phyloP scores from a whole-genome alignment of 2,329 filamentous ascomycete species.

The Aspergillus caelatus region DNA sequence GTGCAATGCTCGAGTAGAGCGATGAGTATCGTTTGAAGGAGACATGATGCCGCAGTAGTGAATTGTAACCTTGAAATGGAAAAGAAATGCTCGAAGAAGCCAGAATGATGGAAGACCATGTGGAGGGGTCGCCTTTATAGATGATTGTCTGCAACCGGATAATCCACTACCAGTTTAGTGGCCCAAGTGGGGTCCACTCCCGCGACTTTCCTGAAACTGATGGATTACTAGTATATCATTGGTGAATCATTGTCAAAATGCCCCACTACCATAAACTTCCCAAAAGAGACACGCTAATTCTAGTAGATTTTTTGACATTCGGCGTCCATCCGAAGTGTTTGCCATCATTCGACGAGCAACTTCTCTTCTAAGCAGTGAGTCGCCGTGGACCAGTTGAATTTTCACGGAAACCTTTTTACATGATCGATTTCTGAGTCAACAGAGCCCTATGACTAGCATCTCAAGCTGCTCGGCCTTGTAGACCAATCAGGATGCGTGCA shows the following conservation, averaged over 20 bases:
- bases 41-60: slow-evolving; percentile 20
- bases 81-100: background rate
- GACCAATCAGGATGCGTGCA: slow-evolving; percentile 10
- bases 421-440: background rate
- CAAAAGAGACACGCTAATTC: slow-evolving; percentile 18
- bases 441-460: background rate
- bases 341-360: background rate
- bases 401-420: background rate
- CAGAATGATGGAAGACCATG: background rate
- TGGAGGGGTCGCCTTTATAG: background rate
- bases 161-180: background rate
- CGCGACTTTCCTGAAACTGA: too few species aligned
- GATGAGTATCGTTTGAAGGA: slow-evolving; percentile 20
- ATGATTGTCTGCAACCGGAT: background rate
- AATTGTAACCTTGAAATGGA: background rate
- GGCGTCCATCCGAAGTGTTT: background rate
- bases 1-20: slow-evolving; percentile 69
- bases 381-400: background rate
- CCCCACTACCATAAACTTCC: slow-evolving; percentile 32
- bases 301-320: background rate
- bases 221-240: background rate
- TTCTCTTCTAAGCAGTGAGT: background rate
- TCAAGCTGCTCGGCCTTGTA: slow-evolving; percentile 5
- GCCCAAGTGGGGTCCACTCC: too few species aligned
- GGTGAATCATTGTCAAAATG: background rate